These are phyloP conservation scores for Penicillium corylophilum DNA, from an alignment of 2,329 filamentous ascomycete genomes.

Conservation along the genomic window DNA sequence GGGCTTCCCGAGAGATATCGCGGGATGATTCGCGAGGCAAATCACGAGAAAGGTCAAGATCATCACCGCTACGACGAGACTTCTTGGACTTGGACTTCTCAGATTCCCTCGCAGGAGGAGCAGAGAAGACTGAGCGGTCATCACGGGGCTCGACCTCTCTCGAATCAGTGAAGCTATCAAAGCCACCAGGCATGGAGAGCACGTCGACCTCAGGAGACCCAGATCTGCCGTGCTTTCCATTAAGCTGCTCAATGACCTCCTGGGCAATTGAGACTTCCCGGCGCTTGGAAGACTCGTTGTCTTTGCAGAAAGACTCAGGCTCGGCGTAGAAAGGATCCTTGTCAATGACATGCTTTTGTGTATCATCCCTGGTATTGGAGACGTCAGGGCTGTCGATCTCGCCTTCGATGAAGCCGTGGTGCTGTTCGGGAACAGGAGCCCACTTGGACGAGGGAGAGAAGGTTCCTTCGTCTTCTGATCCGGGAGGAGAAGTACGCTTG, in stretches of 20 bases:
- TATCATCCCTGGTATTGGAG: slow-evolving; percentile 30
- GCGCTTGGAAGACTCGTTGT: slow-evolving; percentile 3
- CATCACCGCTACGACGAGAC: slow-evolving; percentile 20
- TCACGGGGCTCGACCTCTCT: slow-evolving; percentile 8
- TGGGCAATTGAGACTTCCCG: slow-evolving; percentile 22
- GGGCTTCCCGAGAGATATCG: background rate
- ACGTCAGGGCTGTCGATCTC: slow-evolving; percentile 48
- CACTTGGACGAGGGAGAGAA: slow-evolving; percentile 56
- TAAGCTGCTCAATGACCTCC: slow-evolving; percentile 27
- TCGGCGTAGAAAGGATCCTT: slow-evolving; percentile 22
- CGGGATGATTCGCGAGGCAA: background rate
- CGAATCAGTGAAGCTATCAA: slow-evolving; percentile 20
- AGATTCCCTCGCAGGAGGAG: slow-evolving; percentile 6
- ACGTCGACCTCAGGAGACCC: slow-evolving; percentile 23
- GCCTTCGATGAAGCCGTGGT: slow-evolving; percentile 49
- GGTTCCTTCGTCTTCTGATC: slow-evolving; percentile 55
- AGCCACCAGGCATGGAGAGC: slow-evolving; percentile 34
- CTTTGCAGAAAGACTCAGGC: slow-evolving; percentile 14
- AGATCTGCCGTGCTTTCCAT: slow-evolving; percentile 15
- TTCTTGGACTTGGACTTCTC: slow-evolving; percentile 17
- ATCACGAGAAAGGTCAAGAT: slow-evolving; percentile 21
- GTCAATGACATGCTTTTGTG: slow-evolving; percentile 12
- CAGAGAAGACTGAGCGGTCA: slow-evolving; percentile 17
- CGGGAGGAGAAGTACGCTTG: slow-evolving; percentile 63
- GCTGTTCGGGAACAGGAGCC: slow-evolving; percentile 43